A percentile compares a stretch with the other conserved stretches of the same genome.
Conservation (phyloP, 495 filamentous ascomycete species). For the Penicillium paxilli region DNA sequence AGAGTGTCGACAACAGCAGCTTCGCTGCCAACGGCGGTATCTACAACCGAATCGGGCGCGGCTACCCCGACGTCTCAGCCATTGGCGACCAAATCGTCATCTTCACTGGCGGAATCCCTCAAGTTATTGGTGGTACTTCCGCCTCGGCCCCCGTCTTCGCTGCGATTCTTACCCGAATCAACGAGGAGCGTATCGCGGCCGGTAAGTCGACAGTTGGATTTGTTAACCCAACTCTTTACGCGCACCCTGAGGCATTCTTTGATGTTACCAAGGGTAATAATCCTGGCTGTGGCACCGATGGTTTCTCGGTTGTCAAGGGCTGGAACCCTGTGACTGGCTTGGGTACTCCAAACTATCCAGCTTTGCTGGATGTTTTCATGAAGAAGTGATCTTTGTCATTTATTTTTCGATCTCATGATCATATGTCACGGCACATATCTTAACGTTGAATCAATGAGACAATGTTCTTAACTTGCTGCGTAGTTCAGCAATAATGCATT, state of each 20-base stretch:
- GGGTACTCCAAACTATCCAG: constrained; percentile 56
- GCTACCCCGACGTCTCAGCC: constrained; percentile 65
- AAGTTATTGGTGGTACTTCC: constrained; percentile 54
- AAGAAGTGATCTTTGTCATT: background rate
- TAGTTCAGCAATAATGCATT: too few relatives aligned
- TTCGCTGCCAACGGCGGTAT: constrained; percentile 48
- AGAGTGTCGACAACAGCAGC: constrained; percentile 36
- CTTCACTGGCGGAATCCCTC: constrained; percentile 39
- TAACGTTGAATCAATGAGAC: too few relatives aligned
- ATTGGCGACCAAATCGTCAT: constrained; percentile 59
- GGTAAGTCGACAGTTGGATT: constrained; percentile 61
- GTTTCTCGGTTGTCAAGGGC: constrained; percentile 52
- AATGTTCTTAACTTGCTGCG: too few relatives aligned
- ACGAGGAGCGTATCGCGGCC: constrained; percentile 57
- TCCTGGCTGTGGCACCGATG: constrained; percentile 55
- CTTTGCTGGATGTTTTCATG: constrained; percentile 49
- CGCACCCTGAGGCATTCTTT: constrained; percentile 58
- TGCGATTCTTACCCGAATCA: constrained; percentile 59
- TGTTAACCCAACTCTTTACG: constrained; percentile 62
- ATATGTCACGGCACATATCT: too few relatives aligned
- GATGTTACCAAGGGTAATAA: constrained; percentile 64
- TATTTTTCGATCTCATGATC: too few relatives aligned
- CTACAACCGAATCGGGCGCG: constrained; percentile 61
- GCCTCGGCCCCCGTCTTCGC: constrained; percentile 60
- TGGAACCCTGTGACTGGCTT: constrained; percentile 69